Evolutionary conservation across 805 yeast genomes (phyloP), one percentile per base, ranked within the genome.

Genomic region (Metschnikowia aberdeeniae): DNA sequence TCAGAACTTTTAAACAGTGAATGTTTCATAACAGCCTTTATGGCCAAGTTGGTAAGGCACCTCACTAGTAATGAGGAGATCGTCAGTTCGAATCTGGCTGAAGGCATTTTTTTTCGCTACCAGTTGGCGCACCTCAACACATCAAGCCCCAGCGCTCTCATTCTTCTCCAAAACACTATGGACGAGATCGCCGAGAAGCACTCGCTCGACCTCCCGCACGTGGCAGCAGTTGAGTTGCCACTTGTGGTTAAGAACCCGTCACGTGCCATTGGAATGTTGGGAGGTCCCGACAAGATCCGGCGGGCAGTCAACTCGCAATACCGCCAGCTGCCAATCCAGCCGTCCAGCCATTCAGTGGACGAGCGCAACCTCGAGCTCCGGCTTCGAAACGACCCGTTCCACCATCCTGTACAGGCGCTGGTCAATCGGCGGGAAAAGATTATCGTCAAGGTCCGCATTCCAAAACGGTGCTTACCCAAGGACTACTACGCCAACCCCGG

Each of bases 201-300:
- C 57, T 75, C 85, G 9, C 63, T 87, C 57, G 93, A 86, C 53
- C 73, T 86, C 1, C 93, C 95, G 7, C 81, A 82, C 54, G 80
- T 81, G 20, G 73, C 86, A 4, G 77, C 90, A 2, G 76, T 90
- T 13, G 97, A 90, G 58, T 73, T 85, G 47, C 97, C 97, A 0
- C 64, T 89, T 27, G 72, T 75, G 13, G 90, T 90, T 6, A 72
- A 73, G 32, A 75, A 89, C 58, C 66, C 77, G 0, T 75, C 73
- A 14, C 75, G 72, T 40, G 96, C 96, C 0, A 62, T 89, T 9
- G 62, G 64, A 5, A 78, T 84, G 80, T 76, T 86, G 43, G 93
- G 93, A 6, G 93, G 92, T 0, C 63, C 61, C 24, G 63, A 66
- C 8, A 63, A 64, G 42, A 66, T 80, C 14, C 52, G 68, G 7